Conservation (phyloP, 2,329 filamentous ascomycete species). For the Zymoseptoria passerinii region DNA sequence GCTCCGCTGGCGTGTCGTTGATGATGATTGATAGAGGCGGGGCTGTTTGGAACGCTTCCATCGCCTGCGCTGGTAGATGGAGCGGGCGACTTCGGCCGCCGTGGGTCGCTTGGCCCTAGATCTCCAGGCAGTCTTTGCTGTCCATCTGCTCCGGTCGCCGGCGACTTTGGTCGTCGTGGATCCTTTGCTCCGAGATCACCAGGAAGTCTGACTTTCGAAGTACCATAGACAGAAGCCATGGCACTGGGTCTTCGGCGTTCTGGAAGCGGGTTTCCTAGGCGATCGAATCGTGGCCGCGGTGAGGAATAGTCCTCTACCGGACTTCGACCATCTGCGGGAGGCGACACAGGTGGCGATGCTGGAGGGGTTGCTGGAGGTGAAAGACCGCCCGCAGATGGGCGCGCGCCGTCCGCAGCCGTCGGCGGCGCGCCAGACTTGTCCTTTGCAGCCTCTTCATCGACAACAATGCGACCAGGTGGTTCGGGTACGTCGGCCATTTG, state of each 20-base stretch:
- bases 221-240: constrained; percentile 26
- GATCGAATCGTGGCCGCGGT: constrained; percentile 21
- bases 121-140: constrained; percentile 29
- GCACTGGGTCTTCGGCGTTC: constrained; percentile 20
- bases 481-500: neutral
- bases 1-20: constrained; percentile 19
- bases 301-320: constrained; percentile 19
- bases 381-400: constrained; percentile 1
- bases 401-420: constrained; percentile 1
- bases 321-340: constrained; percentile 10
- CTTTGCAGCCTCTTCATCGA: neutral
- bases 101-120: constrained; percentile 26
- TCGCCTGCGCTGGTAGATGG: neutral
- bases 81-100: constrained; percentile 13
- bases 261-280: constrained; percentile 25
- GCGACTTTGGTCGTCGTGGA: constrained; percentile 27
- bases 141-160: constrained; percentile 21
- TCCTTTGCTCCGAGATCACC: constrained; percentile 31
- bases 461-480: neutral
- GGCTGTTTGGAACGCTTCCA: constrained; percentile 21
- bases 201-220: constrained; percentile 24
- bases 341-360: constrained; percentile 18
- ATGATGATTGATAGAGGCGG: constrained; percentile 21
- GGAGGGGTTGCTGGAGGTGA: constrained; percentile 22
- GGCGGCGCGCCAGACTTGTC: neutral